Evolutionary conservation across 139 green algal species (phyloP).

Genomic region (Pseudopediastrum boryanum): DNA sequence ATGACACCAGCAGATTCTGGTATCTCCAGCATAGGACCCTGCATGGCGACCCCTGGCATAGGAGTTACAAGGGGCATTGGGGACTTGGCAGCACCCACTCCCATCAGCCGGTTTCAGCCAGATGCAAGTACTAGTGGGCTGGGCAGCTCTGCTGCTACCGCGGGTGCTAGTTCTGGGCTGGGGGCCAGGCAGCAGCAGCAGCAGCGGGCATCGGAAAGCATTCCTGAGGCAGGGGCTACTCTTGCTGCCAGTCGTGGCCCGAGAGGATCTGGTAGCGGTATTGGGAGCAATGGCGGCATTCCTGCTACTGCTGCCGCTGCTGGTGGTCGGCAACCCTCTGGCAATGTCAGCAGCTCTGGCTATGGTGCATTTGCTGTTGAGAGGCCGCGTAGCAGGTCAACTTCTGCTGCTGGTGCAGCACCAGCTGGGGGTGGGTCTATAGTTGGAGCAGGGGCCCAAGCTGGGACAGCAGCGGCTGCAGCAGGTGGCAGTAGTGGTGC

Average conservation of each 20-base stretch:
- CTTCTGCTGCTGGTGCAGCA: neutral
- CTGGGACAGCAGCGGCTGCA: neutral
- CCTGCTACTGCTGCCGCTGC: no score
- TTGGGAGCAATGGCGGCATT: no score
- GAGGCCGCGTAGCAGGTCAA: constrained; percentile 16
- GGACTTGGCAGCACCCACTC: neutral
- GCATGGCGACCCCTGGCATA: neutral
- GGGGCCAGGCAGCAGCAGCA: neutral
- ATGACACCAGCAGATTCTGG: neutral
- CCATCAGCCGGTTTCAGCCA: neutral
- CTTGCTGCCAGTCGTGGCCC: no score
- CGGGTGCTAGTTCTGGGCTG: neutral
- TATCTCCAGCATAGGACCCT: neutral
- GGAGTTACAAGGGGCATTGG: neutral
- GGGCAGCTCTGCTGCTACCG: no score
- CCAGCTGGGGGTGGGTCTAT: neutral
- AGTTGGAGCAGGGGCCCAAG: neutral
- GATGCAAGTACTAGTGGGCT: no score
- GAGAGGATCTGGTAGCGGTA: no score
- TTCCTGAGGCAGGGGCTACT: no score
- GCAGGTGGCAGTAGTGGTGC: constrained; percentile 9
- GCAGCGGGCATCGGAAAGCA: neutral
- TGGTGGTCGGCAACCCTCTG: no score
- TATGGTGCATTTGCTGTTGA: neutral
- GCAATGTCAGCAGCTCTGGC: neutral